Evolutionary conservation across 164 flowering plant genomes (phyloP), one percentile per base, ranked within the genome.

Genomic region (Macadamia integrifolia): DNA sequence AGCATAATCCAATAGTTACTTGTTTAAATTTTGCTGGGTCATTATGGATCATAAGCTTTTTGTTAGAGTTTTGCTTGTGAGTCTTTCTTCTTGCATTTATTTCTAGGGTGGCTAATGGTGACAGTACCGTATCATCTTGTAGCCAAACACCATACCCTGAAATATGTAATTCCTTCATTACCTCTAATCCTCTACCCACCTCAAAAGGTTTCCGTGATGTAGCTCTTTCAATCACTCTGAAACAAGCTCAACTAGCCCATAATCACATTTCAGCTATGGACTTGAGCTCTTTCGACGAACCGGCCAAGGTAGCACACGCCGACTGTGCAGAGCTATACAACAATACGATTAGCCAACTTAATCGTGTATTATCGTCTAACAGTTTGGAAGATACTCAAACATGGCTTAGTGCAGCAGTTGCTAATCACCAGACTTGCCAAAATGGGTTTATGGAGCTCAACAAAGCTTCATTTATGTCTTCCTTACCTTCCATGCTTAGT

Each of bases 251-350:
- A 52, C 56, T 61, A 32, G 83, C 80, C 7, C 82, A 80, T 65
- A 62, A 57, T 50, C 78, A 76, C 29, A 58, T 85, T 18, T 78
- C 87, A 3, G 29, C 68, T 2, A 71, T 82, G 81, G 82, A 82
- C 73, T 14, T 57, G n/a, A 71, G 77, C 57, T 75, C 78, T 40
- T 69, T 80, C n/a, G 62, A 76, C 23, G 57, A 53, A 4, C 13
- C 13, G 17, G 17, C 57, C 2, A 53, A 53, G 57, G 15, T 14
- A 17, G 57, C 57, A 53, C 14, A n/a, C 18, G 57, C 18, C 14
- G 57, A 53, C 15, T 53, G 57, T 53, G 2, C 15, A n/a, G 57
- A 53, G 57, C 57, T 53, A 2, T 53, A 53, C 6, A 17, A 14
- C 6, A 3, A 53, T n/a, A 53, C 57, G 18, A n/a, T 53, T 53